A percentile compares a stretch with the other conserved stretches of the same genome.
These are phyloP conservation scores for Truncatella angustata DNA, from an alignment of 2,329 filamentous ascomycete species.

Conservation along the genomic window DNA sequence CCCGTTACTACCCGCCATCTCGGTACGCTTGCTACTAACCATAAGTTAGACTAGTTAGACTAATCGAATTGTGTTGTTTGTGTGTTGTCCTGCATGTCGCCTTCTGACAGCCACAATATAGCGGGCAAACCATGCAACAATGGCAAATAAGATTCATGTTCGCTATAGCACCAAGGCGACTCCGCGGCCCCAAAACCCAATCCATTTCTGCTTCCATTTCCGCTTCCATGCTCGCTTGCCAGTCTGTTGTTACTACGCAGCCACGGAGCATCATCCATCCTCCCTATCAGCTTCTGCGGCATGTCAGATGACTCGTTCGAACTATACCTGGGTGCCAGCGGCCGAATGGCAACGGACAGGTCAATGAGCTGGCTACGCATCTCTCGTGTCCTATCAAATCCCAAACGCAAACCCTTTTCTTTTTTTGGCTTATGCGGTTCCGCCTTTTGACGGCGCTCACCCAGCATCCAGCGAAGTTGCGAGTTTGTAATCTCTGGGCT, in stretches of 20 bases:
- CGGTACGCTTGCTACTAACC: not conserved
- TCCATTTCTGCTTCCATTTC: no score
- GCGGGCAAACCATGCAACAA: not conserved
- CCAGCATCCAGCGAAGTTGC: not conserved
- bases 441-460: not conserved
- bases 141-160: not conserved
- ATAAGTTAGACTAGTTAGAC: not conserved
- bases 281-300: not conserved
- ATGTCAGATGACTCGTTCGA: not conserved
- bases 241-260: no score
- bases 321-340: not conserved
- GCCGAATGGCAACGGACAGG: not conserved
- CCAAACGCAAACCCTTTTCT: not conserved
- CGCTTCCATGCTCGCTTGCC: no score
- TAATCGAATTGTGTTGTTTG: not conserved
- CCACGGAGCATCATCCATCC: no score
- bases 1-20: not conserved
- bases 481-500: not conserved
- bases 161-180: not conserved
- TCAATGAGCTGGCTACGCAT: slow-evolving; percentile 8
- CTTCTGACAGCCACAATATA: slow-evolving; percentile 5
- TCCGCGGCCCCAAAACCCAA: not conserved
- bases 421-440: not conserved
- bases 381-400: not conserved
- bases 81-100: slow-evolving; percentile 3